A percentile compares a stretch with the other conserved stretches of the same genome.
Evolutionary conservation across 257 asterid species (phyloP).

Genomic region (Nyctanthes arbortristis): DNA sequence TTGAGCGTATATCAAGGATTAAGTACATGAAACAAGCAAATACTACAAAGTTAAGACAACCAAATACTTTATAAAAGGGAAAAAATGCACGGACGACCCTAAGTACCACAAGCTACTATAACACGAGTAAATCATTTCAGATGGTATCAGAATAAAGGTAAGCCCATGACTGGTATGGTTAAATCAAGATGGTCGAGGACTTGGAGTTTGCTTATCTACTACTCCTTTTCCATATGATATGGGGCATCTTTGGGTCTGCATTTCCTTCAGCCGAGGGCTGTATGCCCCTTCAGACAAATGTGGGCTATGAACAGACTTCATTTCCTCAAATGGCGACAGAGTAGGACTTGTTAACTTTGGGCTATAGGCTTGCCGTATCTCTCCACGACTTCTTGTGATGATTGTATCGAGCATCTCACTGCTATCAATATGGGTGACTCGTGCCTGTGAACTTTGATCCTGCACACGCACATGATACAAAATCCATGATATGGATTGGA

Average conservation of each 20-base stretch:
- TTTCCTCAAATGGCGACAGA: slow-evolving; percentile 47
- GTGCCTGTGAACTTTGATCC: slow-evolving; percentile 55
- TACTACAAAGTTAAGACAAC: slow-evolving; percentile 23
- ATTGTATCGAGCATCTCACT: slow-evolving; percentile 76
- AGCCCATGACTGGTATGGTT: slow-evolving; percentile 38
- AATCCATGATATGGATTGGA: not conserved
- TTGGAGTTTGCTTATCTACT: slow-evolving; percentile 60
- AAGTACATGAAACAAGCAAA: not conserved
- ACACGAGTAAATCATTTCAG: no score
- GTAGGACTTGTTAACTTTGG: slow-evolving; percentile 74
- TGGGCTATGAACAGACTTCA: slow-evolving; percentile 54
- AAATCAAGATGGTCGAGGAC: slow-evolving; percentile 62
- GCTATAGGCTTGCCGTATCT: slow-evolving; percentile 67
- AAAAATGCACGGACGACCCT: slow-evolving; percentile 37
- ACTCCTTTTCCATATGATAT: slow-evolving; percentile 35
- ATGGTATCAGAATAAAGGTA: slow-evolving; percentile 44
- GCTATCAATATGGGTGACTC: slow-evolving; percentile 42
- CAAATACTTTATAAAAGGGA: slow-evolving; percentile 25
- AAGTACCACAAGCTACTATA: no score
- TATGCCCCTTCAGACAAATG: slow-evolving; percentile 36
- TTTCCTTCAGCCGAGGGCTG: slow-evolving; percentile 65
- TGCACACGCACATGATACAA: slow-evolving; percentile 30
- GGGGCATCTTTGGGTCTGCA: slow-evolving; percentile 50
- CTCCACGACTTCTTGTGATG: slow-evolving; percentile 90
- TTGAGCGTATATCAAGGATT: slow-evolving; percentile 12